Evolutionary conservation across 2,329 filamentous ascomycete genomes (phyloP), one percentile per base, ranked within the genome.

Genomic region (Colletotrichum horii): DNA sequence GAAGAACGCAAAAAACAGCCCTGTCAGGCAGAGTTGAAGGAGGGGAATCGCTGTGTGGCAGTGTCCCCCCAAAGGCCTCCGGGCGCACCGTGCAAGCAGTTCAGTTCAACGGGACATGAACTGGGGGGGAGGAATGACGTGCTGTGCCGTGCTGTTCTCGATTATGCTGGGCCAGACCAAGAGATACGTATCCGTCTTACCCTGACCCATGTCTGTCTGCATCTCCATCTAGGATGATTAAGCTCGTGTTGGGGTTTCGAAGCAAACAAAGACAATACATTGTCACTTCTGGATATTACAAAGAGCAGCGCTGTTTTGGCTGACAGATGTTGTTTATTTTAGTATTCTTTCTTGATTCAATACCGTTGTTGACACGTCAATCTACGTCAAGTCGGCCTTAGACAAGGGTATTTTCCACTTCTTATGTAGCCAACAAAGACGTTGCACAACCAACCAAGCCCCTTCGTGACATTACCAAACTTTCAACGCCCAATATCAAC

Each of bases 21-120:
- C 72, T 66, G 72, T 75, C 52, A 75, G 72, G 72, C 72, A 75
- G 61, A 75, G 71, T 24, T 22, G 28, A 28, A 11, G 48, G 48
- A 28, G 48, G 26, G 66, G n/a, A 43, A 19, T 9, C 19, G 61
- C 24, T 66, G 70, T 66, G 70, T 66, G 72, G 72, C 72, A 64
- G 36, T 71, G 72, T 58, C 26, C 38, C 38, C 28, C 48, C n/a
- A 15, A 52, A 16, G 66, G 32, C 58, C 71, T 61, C 60, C 28
- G 28, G 24, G 71, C 58, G 30, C 66, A 34, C 34, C 66, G 58
- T 38, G 48, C 60, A 58, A 66, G 43, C 15, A 11, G 11, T 43
- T 22, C 16, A 22, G 34, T 36, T n/a, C 16, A 14, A n/a, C n/a
- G 38, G 19, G 66, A 36, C 48, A 22, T 22, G 43, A 52, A 52